Conservation (phyloP, 2,329 filamentous ascomycete species). For the Epichloe hybrida region DNA sequence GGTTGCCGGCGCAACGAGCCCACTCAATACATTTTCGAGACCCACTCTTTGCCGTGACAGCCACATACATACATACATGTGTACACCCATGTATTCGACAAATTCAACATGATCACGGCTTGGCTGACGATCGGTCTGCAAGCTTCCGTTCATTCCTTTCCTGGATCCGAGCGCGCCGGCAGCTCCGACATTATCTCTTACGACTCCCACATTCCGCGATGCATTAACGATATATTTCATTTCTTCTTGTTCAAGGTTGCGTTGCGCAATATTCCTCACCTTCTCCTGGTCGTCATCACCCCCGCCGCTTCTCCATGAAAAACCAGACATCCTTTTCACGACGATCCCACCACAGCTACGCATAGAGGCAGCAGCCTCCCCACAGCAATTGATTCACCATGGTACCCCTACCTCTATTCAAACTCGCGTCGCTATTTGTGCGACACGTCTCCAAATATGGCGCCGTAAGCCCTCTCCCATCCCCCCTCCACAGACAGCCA, state of each 20-base stretch:
- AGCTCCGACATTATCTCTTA: background rate
- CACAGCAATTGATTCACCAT: conserved; percentile 22
- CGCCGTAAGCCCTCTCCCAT: conserved; percentile 35
- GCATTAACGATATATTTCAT: background rate
- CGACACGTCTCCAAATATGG: conserved; percentile 57
- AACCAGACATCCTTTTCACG: background rate
- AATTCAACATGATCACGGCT: too few relatives aligned
- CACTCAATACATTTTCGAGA: background rate
- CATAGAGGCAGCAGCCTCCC: background rate
- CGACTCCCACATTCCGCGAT: background rate
- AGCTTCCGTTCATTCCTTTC: background rate
- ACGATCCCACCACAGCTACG: background rate
- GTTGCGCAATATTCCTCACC: background rate
- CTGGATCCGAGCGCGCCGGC: background rate
- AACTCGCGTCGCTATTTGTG: conserved; percentile 50
- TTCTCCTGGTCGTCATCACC: background rate
- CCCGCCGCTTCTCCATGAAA: background rate
- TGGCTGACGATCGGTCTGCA: background rate
- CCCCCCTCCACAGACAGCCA: background rate
- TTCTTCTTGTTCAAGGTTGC: background rate
- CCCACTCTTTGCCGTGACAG: background rate
- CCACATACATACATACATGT: background rate
- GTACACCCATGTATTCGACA: too few relatives aligned
- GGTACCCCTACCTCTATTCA: conserved; percentile 55
- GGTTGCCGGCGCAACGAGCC: conserved; percentile 16